phyloP scores from a whole-genome alignment of 805 yeast genomes.

The Candida ipomoeae region DNA sequence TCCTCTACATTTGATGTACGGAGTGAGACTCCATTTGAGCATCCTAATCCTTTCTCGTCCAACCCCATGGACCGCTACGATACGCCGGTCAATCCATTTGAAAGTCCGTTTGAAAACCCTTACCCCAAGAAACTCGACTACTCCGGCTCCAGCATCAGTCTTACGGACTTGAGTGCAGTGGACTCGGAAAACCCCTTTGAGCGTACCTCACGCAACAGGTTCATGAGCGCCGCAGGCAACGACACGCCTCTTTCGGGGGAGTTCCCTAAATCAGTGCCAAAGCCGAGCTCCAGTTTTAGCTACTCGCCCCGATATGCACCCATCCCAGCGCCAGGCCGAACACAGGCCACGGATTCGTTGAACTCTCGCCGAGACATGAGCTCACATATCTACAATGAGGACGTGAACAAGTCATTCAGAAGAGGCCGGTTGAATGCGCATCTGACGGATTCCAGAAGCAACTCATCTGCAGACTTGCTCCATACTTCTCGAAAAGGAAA shows the following conservation, averaged over 20 bases:
- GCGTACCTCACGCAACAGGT: background rate
- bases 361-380: slow-evolving; percentile 3
- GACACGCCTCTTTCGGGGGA: background rate
- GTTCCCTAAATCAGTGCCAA: background rate
- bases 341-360: slow-evolving; percentile 3
- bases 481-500: background rate
- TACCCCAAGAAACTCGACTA: background rate
- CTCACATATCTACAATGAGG: slow-evolving; percentile 1
- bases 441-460: slow-evolving; percentile 1
- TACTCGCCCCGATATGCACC: background rate
- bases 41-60: background rate
- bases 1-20: slow-evolving; percentile 13
- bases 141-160: slow-evolving; percentile 2
- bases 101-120: background rate
- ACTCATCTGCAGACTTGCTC: background rate
- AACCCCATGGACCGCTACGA: slow-evolving; percentile 1
- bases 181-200: slow-evolving; percentile 11
- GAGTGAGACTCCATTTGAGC: background rate
- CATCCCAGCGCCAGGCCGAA: background rate
- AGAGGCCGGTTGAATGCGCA: background rate
- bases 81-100: background rate
- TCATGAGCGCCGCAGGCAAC: background rate
- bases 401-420: background rate
- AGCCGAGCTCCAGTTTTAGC: background rate
- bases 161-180: background rate